A percentile compares a stretch with the other conserved stretches of the same genome.
Conservation (phyloP, 2,329 filamentous ascomycete species). For the Aspergillus alliaceus region DNA sequence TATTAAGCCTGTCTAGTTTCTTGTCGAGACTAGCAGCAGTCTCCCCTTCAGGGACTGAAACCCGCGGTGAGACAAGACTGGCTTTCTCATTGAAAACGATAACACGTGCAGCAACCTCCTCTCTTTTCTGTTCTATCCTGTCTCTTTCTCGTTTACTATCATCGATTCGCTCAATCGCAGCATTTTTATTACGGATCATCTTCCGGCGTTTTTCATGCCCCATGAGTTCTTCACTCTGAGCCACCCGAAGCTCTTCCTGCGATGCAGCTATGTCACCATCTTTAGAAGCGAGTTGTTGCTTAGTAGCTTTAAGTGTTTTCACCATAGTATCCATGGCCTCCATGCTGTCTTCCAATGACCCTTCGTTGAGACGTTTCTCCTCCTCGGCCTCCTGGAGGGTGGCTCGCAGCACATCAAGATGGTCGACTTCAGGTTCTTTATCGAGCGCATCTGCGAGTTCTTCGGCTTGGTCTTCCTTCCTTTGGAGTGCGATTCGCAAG, state of each 20-base stretch:
- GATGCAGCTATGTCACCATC: conserved; percentile 35
- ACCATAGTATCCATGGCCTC: conserved; percentile 46
- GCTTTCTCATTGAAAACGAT: conserved; percentile 59
- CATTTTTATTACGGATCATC: conserved; percentile 63
- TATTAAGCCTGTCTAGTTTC: conserved; percentile 53
- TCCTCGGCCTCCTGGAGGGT: conserved; percentile 59
- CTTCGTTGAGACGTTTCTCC: conserved; percentile 44
- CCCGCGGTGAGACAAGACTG: conserved; percentile 54
- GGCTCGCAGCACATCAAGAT: conserved; percentile 59
- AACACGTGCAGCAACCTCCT: conserved; percentile 51
- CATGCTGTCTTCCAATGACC: conserved; percentile 51
- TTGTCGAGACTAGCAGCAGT: conserved; percentile 54
- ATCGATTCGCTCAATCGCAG: conserved; percentile 54
- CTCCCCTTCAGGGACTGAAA: conserved; percentile 64
- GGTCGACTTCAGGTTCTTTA: conserved; percentile 60
- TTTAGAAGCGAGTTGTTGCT: conserved; percentile 37
- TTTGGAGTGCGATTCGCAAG: conserved; percentile 59
- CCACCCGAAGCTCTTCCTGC: conserved; percentile 54
- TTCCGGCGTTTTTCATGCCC: conserved; percentile 52
- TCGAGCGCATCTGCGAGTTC: conserved; percentile 67
- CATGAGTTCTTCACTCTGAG: conserved; percentile 53
- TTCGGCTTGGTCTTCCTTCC: conserved; percentile 61
- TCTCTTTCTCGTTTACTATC: conserved; percentile 49
- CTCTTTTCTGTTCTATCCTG: conserved; percentile 49
- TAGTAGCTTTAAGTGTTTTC: conserved; percentile 33